Evolutionary conservation across 306 rosid species (phyloP), one percentile per base, ranked within the genome.

Genomic region (Delonix regia): DNA sequence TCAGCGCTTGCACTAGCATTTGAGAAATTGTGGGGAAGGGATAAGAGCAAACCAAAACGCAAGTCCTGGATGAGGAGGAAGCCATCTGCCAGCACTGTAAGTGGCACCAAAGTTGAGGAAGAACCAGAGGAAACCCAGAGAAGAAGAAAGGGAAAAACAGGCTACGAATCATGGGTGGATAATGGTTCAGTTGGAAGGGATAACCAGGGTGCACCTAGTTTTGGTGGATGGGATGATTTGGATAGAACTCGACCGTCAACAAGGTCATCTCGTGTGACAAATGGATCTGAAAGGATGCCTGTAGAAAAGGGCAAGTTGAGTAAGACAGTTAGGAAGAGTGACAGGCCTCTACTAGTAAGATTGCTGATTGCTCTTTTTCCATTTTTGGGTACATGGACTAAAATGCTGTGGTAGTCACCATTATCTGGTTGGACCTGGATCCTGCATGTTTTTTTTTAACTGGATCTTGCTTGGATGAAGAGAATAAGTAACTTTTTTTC

Each of bases 201-300:
- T 30, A 77, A 73, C 21, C 79, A 4, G 75, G 76, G 52, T 76
- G 79, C 71, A 14, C 67, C 81, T 9, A 67, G 83, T 49, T 86
- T 87, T 47, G 98, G 99, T 36, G 99, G 99, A 68, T 95, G 98
- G 99, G 99, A 92, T 76, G 97, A 95, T 74, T 82, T 95, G 66
- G 98, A 91, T 72, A 78, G 90, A 83, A 63, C 56, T 69, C 77
- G 89, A 80, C 74, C 82, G 3, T 39, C 80, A 10, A 59, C 61
- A 53, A 86, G 87, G 75, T 52, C 87, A 16, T 78, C 90, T 67
- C 76, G 49, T 33, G 68, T 33, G 66, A 67, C 47, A 49, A 74
- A 78, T 12, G 86, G 85, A 9, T 76, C 88, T 22, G 77, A 24
- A 51, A 84, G 80, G 53, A 81, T 59, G 49, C 22, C 87, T 3